These are phyloP conservation scores for Pichia cabralensis DNA, from an alignment of 805 yeast species.

Conservation along the genomic window DNA sequence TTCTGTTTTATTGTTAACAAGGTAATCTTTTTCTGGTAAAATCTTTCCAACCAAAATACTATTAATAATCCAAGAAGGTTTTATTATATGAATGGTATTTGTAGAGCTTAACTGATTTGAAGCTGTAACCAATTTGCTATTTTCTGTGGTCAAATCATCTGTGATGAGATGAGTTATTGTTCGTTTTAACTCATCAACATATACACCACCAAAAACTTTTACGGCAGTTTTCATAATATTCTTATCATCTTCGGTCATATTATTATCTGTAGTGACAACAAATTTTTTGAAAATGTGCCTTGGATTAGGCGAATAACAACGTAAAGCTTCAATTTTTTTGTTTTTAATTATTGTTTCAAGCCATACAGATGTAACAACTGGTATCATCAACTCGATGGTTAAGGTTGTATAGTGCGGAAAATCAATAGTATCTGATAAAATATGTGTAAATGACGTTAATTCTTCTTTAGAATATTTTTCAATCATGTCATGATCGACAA, in stretches of 20 bases:
- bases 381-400: conserved; percentile 46
- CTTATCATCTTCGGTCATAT: conserved; percentile 42
- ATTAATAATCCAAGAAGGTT: conserved; percentile 60
- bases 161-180: conserved; percentile 76
- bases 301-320: conserved; percentile 66
- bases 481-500: conserved; percentile 9
- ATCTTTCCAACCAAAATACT: conserved; percentile 1
- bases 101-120: conserved; percentile 20
- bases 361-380: conserved; percentile 59
- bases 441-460: conserved; percentile 28
- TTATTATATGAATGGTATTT: conserved; percentile 45
- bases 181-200: conserved; percentile 48
- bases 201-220: conserved; percentile 69
- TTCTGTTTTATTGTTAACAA: neutral
- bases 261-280: conserved; percentile 41
- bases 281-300: conserved; percentile 51
- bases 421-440: conserved; percentile 40
- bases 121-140: conserved; percentile 24
- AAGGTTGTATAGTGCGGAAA: conserved; percentile 39
- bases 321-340: conserved; percentile 36
- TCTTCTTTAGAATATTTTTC: conserved; percentile 10
- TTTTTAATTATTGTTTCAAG: conserved; percentile 35
- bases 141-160: conserved; percentile 40
- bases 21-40: conserved; percentile 29
- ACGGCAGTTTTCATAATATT: conserved; percentile 59